Conservation (phyloP, 345 rosid genomes). For the Eutrema heterophyllum region DNA sequence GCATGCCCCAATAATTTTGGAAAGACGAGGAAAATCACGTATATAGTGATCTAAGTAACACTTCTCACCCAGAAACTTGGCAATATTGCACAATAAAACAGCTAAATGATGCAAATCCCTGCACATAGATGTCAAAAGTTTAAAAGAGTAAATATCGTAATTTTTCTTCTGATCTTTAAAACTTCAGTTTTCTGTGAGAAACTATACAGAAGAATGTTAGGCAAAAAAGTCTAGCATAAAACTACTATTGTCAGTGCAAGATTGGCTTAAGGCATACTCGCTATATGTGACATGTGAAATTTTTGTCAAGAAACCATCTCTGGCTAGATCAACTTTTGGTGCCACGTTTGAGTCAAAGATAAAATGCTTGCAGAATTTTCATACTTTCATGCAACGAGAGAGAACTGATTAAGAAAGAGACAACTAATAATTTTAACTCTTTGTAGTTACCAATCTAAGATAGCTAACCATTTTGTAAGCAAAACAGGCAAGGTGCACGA, state of each 20-base stretch:
- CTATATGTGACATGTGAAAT: neutral
- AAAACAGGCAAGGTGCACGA: neutral
- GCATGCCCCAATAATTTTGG: conserved; percentile 36
- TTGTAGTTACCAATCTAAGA: neutral
- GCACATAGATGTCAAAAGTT: conserved; percentile 22
- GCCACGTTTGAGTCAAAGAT: neutral
- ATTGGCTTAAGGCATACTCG: neutral
- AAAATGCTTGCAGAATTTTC: conserved; percentile 1
- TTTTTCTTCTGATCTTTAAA: conserved; percentile 4
- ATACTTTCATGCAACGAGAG: conserved; percentile 10
- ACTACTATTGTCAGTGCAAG: conserved; percentile 1
- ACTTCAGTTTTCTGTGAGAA: neutral
- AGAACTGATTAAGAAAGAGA: neutral
- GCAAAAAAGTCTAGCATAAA: neutral
- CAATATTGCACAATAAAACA: conserved; percentile 59
- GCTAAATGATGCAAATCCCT: conserved; percentile 89
- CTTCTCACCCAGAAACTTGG: conserved; percentile 66
- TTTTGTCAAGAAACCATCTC: neutral
- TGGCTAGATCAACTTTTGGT: neutral
- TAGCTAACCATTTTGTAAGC: conserved; percentile 8
- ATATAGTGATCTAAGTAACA: conserved; percentile 76
- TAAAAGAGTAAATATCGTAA: conserved; percentile 8
- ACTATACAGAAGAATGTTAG: neutral
- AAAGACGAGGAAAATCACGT: conserved; percentile 84
- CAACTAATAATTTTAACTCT: neutral